Conservation (phyloP, 106 monocot genomes). For the Dendrobium huoshanense region DNA sequence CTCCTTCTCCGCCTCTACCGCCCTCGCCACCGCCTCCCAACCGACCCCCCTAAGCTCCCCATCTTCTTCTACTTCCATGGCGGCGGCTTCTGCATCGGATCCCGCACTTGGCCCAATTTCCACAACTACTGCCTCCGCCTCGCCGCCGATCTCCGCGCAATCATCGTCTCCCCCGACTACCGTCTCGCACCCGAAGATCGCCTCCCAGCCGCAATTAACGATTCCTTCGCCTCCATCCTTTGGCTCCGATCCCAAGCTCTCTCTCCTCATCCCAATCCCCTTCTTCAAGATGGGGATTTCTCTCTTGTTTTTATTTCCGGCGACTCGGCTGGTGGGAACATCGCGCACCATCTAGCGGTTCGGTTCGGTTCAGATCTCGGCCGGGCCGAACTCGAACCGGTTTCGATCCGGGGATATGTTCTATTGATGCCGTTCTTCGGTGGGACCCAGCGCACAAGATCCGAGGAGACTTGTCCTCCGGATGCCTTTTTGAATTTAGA, state of each 20-base stretch:
- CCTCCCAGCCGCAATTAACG: slow-evolving; percentile 66
- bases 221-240: slow-evolving; percentile 27
- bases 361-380: slow-evolving; percentile 21
- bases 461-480: slow-evolving; percentile 51
- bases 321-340: slow-evolving; percentile 78
- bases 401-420: slow-evolving; percentile 44
- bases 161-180: slow-evolving; percentile 72
- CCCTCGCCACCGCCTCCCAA: slow-evolving; percentile 12
- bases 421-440: slow-evolving; percentile 78
- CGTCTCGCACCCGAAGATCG: slow-evolving; percentile 73
- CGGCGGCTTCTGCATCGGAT: slow-evolving; percentile 84
- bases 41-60: slow-evolving; percentile 35
- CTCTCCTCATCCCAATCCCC: slow-evolving; percentile 22
- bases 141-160: slow-evolving; percentile 31
- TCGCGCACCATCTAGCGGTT: slow-evolving; percentile 71
- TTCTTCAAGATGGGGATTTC: slow-evolving; percentile 45
- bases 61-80: slow-evolving; percentile 90
- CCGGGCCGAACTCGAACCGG: slow-evolving; percentile 29
- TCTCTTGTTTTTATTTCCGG: slow-evolving; percentile 52
- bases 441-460: slow-evolving; percentile 35
- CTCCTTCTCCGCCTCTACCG: slow-evolving; percentile 65
- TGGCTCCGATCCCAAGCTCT: slow-evolving; percentile 42
- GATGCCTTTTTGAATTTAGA: slow-evolving; percentile 53
- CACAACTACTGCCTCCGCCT: slow-evolving; percentile 78
- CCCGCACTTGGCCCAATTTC: slow-evolving; percentile 70